phyloP scores from a whole-genome alignment of 148 eudicot genomes.

The Cornus suecica region DNA sequence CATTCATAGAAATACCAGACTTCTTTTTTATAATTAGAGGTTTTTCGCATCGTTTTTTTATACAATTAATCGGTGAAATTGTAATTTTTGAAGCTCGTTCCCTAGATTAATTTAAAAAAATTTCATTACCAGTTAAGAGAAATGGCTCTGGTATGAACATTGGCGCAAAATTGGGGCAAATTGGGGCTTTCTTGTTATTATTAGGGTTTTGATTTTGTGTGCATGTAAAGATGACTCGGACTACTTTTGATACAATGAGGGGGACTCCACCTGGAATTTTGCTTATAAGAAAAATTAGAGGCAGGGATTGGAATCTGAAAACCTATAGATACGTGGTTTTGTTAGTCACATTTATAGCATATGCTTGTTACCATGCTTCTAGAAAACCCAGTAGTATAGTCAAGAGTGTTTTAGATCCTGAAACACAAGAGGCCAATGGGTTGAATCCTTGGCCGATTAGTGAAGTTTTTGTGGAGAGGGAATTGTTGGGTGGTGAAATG shows the following conservation, averaged over 20 bases:
- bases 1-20: not conserved
- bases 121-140: not conserved
- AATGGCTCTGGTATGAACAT: not conserved
- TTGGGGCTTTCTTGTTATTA: not conserved
- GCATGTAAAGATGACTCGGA: slow-evolving; percentile 29
- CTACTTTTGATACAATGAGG: slow-evolving; percentile 25
- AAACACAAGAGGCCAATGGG: slow-evolving; percentile 13
- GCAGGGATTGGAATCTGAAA: slow-evolving; percentile 67
- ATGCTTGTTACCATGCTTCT: slow-evolving; percentile 87
- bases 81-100: not conserved
- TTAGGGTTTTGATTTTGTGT: not conserved
- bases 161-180: not conserved
- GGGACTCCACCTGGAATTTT: slow-evolving; percentile 69
- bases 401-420: slow-evolving; percentile 84
- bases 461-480: slow-evolving; percentile 45
- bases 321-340: slow-evolving; percentile 71
- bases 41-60: not conserved
- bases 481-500: slow-evolving; percentile 10
- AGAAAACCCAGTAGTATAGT: slow-evolving; percentile 95
- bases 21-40: not conserved
- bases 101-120: not conserved
- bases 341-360: slow-evolving; percentile 81
- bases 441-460: slow-evolving; percentile 72
- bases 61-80: not conserved
- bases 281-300: slow-evolving; percentile 54